Evolutionary conservation across 108 stramenopile species (phyloP), one percentile per base, ranked within the genome.

Genomic region (Cyclostephanos invisitatus): DNA sequence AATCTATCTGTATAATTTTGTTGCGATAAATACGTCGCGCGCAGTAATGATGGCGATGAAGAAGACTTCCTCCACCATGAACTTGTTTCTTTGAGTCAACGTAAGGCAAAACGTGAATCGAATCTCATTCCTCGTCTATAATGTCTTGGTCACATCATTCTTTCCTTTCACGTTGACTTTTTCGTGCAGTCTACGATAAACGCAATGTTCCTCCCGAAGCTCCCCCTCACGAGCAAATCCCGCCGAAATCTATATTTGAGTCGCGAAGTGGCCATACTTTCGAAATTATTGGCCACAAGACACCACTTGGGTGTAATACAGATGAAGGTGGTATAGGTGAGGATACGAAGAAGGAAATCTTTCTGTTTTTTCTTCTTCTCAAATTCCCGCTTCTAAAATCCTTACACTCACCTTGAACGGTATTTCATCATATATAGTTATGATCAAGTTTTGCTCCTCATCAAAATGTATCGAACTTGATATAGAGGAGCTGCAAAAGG

Each of bases 61-160:
- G 76, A 82, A 64, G 81, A 82, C 36, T 72, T 72, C 17, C 27
- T 82, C 14, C 77, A 73, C 29, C 72, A 82, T 47, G 76, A 82
- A 46, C 69, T 82, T 24, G 22, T 37, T 49, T 73, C 72, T 20
- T 53, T 82, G 18, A 36, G 81, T 47, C 81, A 82, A 68, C 48
- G 64, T 42, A 46, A 54, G 66, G 17, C 17, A 10, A 54, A 22
- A 37, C 8, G 32, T 8, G 5, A 7, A 36, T 61, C 37, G 27
- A 18, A n/a, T 40, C 8, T 42, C 8, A 12, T 57, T 57, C 28
- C 10, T 27, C 17, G 56, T 36, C 60, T 0, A n/a, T 20, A 36
- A 17, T 49, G 11, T 54, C 36, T 32, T 36, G 49, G 48, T 55
- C 29, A 40, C 35, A 38, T 54, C 35, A 2, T 54, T 38, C 60